Evolutionary conservation across 352 stramenopile genomes (phyloP).

Genomic region (Pythium biforme): DNA sequence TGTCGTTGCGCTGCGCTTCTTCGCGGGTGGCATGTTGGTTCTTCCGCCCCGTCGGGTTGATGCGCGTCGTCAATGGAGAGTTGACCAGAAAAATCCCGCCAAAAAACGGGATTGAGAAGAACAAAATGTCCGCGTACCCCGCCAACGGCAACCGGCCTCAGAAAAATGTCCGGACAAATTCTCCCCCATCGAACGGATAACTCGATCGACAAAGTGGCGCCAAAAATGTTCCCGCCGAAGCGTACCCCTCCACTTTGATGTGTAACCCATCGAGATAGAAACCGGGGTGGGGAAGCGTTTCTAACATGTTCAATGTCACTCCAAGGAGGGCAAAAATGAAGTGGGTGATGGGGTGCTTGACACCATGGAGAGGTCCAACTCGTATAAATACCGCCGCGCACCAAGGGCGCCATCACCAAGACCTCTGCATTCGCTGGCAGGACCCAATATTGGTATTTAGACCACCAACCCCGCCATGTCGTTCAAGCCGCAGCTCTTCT

Average conservation of each 20-base stretch:
- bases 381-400: not conserved
- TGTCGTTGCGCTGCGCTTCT: conserved; percentile 14
- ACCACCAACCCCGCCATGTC: too few relatives aligned
- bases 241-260: not conserved
- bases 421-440: not conserved
- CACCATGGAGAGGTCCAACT: not conserved
- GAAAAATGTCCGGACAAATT: conserved; percentile 22
- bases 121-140: conserved; percentile 14
- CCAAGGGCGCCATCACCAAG: too few relatives aligned
- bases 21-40: conserved; percentile 21
- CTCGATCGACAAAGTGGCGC: conserved; percentile 5
- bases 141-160: conserved; percentile 6
- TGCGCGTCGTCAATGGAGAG: conserved; percentile 14
- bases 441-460: not conserved
- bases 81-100: conserved; percentile 11
- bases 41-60: not conserved
- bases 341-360: not conserved
- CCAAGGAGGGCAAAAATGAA: not conserved
- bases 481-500: conserved; percentile 72
- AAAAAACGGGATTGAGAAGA: not conserved
- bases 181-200: not conserved
- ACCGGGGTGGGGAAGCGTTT: not conserved
- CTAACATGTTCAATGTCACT: conserved; percentile 7
- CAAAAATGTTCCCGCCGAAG: not conserved
- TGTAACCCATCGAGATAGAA: not conserved